These are phyloP conservation scores for Terana coerulea DNA, from an alignment of 768 basidiomycete genomes.

Conservation along the genomic window DNA sequence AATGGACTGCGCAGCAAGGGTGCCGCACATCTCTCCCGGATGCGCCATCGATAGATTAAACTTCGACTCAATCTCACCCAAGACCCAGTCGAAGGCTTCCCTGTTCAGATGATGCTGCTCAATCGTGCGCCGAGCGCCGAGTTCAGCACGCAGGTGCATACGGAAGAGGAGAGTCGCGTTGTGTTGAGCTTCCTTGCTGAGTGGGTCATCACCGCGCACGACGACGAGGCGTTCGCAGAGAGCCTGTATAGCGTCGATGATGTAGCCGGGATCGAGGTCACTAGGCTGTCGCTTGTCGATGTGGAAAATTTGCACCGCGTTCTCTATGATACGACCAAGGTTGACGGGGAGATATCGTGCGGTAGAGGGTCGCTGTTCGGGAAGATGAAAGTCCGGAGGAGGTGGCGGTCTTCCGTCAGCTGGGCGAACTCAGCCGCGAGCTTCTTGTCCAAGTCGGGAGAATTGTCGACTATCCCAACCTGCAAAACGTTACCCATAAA, in stretches of 20 bases:
- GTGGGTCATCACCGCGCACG: constrained; percentile 78
- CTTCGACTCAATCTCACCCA: constrained; percentile 91
- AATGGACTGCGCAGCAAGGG: constrained; percentile 95
- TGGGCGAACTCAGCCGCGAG: constrained; percentile 76
- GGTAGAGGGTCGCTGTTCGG: constrained; percentile 59
- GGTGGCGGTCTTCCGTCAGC: constrained; percentile 67
- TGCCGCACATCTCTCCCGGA: constrained; percentile 99
- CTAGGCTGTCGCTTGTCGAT: constrained; percentile 92
- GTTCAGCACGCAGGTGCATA: constrained; percentile 88
- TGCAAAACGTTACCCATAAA: constrained; percentile 80
- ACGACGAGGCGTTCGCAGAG: constrained; percentile 77
- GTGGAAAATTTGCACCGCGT: constrained; percentile 94
- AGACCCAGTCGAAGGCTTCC: constrained; percentile 97
- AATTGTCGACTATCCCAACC: constrained; percentile 83
- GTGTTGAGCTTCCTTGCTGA: constrained; percentile 74
- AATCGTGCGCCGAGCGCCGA: constrained; percentile 83
- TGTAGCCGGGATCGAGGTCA: constrained; percentile 85
- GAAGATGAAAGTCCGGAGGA: constrained; percentile 84
- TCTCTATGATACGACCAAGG: constrained; percentile 91
- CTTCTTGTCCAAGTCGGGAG: constrained; percentile 75
- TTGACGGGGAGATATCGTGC: constrained; percentile 94
- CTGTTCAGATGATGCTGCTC: constrained; percentile 85
- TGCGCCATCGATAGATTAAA: constrained; percentile 92
- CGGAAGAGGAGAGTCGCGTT: constrained; percentile 92
- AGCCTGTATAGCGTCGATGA: constrained; percentile 74